Percentiles rank a stretch among this genome's conserved stretches.
Evolutionary conservation across 2,329 filamentous ascomycete genomes (phyloP).

Genomic region (Curvularia lunata): DNA sequence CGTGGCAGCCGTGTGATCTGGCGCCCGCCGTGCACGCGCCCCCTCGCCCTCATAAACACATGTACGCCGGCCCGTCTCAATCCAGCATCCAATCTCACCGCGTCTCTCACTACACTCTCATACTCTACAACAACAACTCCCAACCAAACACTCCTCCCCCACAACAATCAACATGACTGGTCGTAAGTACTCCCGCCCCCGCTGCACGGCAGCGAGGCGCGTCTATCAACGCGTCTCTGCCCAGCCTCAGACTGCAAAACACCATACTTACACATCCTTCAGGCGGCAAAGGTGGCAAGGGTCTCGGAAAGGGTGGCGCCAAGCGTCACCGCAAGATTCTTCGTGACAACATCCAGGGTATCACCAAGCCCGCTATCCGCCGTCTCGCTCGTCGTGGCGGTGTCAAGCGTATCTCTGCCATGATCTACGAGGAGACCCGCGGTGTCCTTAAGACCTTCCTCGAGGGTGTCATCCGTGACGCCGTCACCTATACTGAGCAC

Average conservation of each 20-base stretch:
- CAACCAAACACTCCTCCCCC: conserved; percentile 23
- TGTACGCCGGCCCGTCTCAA: conserved; percentile 21
- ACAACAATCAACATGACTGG: conserved; percentile 52
- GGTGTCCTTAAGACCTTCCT: conserved; percentile 81
- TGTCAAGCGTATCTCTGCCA: conserved; percentile 61
- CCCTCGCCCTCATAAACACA: conserved; percentile 37
- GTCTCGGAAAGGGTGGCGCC: conserved; percentile 61
- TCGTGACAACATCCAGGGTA: conserved; percentile 63
- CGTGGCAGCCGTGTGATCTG: conserved; percentile 35
- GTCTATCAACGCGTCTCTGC: conserved; percentile 7
- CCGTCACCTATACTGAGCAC: conserved; percentile 80
- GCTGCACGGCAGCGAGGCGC: conserved; percentile 15
- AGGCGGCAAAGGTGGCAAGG: conserved; percentile 63
- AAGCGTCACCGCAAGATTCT: conserved; percentile 63
- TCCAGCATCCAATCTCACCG: conserved; percentile 27
- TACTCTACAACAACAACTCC: conserved; percentile 5
- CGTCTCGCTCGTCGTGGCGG: conserved; percentile 62
- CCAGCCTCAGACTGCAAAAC: conserved; percentile 22
- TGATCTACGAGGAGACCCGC: conserved; percentile 82
- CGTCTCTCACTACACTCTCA: conserved; percentile 20
- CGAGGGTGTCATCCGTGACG: conserved; percentile 76
- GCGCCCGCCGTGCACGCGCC: conserved; percentile 29
- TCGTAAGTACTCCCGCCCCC: conserved; percentile 45
- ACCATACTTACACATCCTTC: conserved; percentile 42
- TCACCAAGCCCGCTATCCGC: conserved; percentile 62